Base-by-base conservation (phyloP, 148 eudicot species). In the Selenicereus undatus region DNA sequence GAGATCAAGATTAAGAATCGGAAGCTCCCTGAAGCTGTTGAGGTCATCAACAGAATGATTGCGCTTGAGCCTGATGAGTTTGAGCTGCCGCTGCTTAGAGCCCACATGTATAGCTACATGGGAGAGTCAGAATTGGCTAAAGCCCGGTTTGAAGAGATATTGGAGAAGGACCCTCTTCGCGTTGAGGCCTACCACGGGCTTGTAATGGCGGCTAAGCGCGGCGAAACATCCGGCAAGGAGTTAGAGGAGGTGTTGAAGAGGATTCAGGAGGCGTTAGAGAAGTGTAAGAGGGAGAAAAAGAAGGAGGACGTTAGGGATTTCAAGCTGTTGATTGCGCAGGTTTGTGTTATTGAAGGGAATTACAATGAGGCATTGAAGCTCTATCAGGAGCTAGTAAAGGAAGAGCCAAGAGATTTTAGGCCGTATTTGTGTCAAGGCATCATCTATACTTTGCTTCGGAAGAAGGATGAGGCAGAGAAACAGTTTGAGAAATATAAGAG, bases 341-440 rank as follows among this genome's bases (percentile, higher is more conserved):
- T 95, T 85, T 78, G 88, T 66, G 97, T 95, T 7, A 87, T 95
- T 22, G 86, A 90, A 75, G 91, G 97, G 78, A 85, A 88, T 29
- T 92, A 89, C 70, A 42, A 78, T 58, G 97, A 88, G 20, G 97
- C 97, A 30, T 90, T 95, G 91, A 89, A 82, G 86, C 83, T 95
- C 48, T 95, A 95, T 87, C 82, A 95, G 85, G 97, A 89, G 42
- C 78, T 95, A 56, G 91, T 88, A 71, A 93, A 91, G 75, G 97
- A 95, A 54, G 99, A 93, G 79, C 97, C 94, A 0, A 85, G 92
- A 71, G 99, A 95, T 83, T 95, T 91, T 77, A 83, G 97, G 83
- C 97, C 97, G 1, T 95, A 95, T 86, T 83, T 95, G 77, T 95
- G 99, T 86, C 99, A 95, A 75, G 97, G 99, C 27, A 93, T 95